phyloP scores from a whole-genome alignment of 257 asterid species.

The Solanum clarkiae region DNA sequence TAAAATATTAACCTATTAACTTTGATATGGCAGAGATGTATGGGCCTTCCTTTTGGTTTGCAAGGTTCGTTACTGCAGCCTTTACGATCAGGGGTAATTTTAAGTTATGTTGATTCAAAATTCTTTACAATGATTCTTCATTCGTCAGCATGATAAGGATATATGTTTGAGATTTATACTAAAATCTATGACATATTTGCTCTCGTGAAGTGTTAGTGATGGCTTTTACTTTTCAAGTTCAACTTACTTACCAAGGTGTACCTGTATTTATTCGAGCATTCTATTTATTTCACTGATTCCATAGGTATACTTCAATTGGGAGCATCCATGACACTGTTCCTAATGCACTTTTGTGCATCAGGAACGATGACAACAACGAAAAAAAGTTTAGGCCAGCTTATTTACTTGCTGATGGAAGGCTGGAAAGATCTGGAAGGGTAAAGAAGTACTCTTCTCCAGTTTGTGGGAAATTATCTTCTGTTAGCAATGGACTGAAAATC shows the following conservation, averaged over 20 bases:
- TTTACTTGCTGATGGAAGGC: slow-evolving; percentile 77
- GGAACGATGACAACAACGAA: slow-evolving; percentile 22
- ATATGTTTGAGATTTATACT: not conserved
- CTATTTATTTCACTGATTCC: slow-evolving; percentile 1
- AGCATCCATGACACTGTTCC: slow-evolving; percentile 95
- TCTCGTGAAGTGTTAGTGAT: not conserved
- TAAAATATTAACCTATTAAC: slow-evolving; percentile 2
- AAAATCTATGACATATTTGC: not conserved
- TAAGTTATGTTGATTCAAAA: not conserved
- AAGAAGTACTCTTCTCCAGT: slow-evolving; percentile 35
- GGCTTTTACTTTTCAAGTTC: not conserved
- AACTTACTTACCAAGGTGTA: not conserved
- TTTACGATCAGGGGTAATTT: slow-evolving; percentile 84
- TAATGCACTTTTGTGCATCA: slow-evolving; percentile 46
- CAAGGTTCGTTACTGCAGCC: slow-evolving; percentile 91
- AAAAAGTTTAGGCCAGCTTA: slow-evolving; percentile 72
- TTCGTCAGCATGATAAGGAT: not conserved
- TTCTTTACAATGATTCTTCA: not conserved
- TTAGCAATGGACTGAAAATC: slow-evolving; percentile 40
- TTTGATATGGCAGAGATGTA: slow-evolving; percentile 61
- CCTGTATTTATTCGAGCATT: not conserved
- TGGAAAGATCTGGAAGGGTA: slow-evolving; percentile 88
- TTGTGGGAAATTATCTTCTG: slow-evolving; percentile 17
- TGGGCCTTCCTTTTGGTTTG: slow-evolving; percentile 93
- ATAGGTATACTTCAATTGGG: slow-evolving; percentile 93